Evolutionary conservation across 129 eudicot genomes (phyloP).

Genomic region (Flaveria brownii): DNA sequence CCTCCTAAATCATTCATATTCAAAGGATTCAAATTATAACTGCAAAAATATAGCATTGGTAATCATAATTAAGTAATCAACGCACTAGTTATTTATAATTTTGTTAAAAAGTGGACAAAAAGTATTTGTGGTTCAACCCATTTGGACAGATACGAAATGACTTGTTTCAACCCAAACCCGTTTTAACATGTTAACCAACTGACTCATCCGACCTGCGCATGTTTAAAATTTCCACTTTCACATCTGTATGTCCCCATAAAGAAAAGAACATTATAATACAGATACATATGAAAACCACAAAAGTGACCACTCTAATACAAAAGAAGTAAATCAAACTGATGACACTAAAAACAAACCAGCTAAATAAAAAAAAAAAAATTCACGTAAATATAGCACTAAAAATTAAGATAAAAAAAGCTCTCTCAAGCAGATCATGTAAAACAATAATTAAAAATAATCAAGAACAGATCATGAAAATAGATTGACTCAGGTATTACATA

Average conservation of each 20-base stretch:
- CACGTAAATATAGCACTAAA: background rate
- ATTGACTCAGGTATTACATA: slow-evolving; percentile 23
- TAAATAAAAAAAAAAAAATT: background rate
- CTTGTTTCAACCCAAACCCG: background rate
- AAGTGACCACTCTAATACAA: background rate
- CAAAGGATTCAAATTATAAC: background rate
- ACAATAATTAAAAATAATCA: background rate
- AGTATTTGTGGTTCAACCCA: background rate
- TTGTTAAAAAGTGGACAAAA: background rate
- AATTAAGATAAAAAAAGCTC: background rate
- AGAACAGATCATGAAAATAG: background rate
- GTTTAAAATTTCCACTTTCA: background rate
- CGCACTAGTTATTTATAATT: background rate
- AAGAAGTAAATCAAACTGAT: background rate
- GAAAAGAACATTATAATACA: background rate
- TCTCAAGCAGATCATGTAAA: slow-evolving; percentile 7
- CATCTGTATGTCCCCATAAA: background rate
- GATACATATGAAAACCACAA: background rate
- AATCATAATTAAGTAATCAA: background rate
- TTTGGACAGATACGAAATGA: too few species aligned
- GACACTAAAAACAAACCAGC: background rate
- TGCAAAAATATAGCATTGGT: background rate
- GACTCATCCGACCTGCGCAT: background rate
- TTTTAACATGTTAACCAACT: background rate
- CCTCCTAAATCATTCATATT: background rate